Evolutionary conservation across 75 land plant genomes (phyloP).

Genomic region (Gnetum montanum): DNA sequence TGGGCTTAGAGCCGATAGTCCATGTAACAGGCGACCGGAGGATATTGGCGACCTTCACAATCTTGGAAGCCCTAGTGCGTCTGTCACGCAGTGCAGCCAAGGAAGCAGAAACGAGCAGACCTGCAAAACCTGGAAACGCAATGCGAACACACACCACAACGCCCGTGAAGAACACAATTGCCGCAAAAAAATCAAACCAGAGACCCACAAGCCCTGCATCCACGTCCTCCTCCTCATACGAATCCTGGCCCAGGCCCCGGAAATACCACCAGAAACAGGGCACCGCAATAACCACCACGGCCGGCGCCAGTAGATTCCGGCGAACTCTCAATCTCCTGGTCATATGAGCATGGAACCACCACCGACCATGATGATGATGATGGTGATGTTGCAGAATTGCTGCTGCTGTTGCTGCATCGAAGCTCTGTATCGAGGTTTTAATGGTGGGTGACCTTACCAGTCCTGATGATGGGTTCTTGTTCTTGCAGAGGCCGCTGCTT

Average conservation of each 20-base stretch:
- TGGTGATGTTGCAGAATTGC: constrained; percentile 3
- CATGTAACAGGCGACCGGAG: constrained; percentile 15
- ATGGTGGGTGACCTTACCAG: constrained; percentile 5
- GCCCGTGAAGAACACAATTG: constrained; percentile 13
- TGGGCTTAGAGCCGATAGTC: constrained; percentile 23
- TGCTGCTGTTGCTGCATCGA: constrained; percentile 1
- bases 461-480: background rate
- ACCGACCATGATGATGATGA: too few species aligned
- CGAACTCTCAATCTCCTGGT: background rate
- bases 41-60: background rate
- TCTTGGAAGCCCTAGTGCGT: constrained; percentile 4
- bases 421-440: background rate
- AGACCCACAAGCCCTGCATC: background rate
- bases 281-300: constrained; percentile 12
- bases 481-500: constrained; percentile 7
- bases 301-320: constrained; percentile 8
- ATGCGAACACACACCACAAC: constrained; percentile 8
- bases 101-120: constrained; percentile 8
- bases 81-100: constrained; percentile 17
- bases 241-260: background rate
- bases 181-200: constrained; percentile 18
- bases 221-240: background rate
- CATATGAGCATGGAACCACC: too few species aligned
- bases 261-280: constrained; percentile 20
- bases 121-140: constrained; percentile 1